Conservation (phyloP, 1,284 basidiomycete genomes). For the Cryptococcus deneoformans region DNA sequence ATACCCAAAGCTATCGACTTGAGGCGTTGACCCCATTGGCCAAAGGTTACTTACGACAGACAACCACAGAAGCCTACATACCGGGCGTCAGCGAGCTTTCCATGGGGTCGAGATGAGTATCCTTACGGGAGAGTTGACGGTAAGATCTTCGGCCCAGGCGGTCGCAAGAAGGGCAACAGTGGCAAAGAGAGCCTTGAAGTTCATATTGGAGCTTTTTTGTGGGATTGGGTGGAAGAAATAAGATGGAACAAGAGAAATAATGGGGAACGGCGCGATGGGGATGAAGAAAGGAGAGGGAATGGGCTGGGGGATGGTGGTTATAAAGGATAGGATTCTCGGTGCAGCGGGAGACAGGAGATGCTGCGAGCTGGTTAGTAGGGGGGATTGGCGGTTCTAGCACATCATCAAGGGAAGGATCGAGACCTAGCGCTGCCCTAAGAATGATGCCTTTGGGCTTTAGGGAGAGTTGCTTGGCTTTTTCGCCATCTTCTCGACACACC, state of each 20-base stretch:
- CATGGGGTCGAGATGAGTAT: not conserved
- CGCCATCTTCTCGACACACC: not conserved
- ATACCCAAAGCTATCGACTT: not conserved
- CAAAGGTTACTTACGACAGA: constrained; percentile 49
- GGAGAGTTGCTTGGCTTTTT: no score
- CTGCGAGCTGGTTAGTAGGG: no score
- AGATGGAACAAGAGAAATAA: not conserved
- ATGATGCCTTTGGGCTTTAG: no score
- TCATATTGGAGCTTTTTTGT: constrained; percentile 19
- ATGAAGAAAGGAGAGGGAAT: not conserved
- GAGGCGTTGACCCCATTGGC: not conserved
- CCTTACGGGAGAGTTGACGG: constrained; percentile 61
- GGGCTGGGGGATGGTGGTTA: not conserved
- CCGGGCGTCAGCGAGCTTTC: not conserved
- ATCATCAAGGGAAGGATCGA: no score
- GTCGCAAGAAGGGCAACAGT: constrained; percentile 26
- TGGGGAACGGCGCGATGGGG: not conserved
- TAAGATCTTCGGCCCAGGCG: constrained; percentile 47
- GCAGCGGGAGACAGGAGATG: no score
- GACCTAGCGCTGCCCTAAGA: no score
- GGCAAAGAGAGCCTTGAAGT: constrained; percentile 18
- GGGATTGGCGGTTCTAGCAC: no score
- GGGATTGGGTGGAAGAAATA: not conserved
- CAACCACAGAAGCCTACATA: constrained; percentile 1
- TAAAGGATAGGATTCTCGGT: not conserved